These are phyloP conservation scores for Euphorbia schlechtendalii DNA, from an alignment of 441 rosid genomes.

Conservation along the genomic window DNA sequence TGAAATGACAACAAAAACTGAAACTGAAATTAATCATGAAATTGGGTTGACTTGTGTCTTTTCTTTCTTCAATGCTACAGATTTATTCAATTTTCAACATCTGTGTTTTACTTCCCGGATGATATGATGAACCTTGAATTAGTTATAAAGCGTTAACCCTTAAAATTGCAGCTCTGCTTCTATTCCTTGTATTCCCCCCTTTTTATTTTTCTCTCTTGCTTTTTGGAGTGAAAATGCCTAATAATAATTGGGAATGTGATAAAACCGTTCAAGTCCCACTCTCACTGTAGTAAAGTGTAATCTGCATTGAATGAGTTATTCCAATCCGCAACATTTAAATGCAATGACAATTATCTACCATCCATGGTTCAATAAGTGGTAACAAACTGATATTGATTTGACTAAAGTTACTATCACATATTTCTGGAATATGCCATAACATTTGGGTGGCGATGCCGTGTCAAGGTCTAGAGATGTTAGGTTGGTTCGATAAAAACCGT, in stretches of 20 bases:
- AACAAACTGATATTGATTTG: too few relatives aligned
- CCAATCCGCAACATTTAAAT: too few relatives aligned
- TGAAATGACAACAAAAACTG: too few relatives aligned
- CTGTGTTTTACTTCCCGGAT: not conserved
- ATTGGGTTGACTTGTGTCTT: constrained; percentile 5
- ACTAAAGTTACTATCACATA: too few relatives aligned
- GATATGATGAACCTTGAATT: not conserved
- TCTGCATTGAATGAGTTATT: too few relatives aligned
- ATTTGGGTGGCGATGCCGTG: too few relatives aligned
- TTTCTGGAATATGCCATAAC: too few relatives aligned
- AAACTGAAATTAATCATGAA: not conserved
- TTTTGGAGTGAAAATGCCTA: not conserved
- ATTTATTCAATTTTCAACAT: not conserved
- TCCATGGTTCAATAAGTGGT: too few relatives aligned
- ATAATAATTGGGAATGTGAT: not conserved
- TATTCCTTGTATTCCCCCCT: not conserved
- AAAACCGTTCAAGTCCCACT: not conserved
- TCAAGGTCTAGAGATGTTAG: too few relatives aligned
- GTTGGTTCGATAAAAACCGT: too few relatives aligned
- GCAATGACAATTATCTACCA: too few relatives aligned
- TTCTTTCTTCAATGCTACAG: not conserved
- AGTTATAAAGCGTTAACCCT: not conserved
- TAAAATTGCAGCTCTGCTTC: not conserved
- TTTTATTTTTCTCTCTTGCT: not conserved
- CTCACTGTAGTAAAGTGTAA: not conserved